Conservation (phyloP, 2,329 filamentous ascomycete species). For the Eurotiales sp. region DNA sequence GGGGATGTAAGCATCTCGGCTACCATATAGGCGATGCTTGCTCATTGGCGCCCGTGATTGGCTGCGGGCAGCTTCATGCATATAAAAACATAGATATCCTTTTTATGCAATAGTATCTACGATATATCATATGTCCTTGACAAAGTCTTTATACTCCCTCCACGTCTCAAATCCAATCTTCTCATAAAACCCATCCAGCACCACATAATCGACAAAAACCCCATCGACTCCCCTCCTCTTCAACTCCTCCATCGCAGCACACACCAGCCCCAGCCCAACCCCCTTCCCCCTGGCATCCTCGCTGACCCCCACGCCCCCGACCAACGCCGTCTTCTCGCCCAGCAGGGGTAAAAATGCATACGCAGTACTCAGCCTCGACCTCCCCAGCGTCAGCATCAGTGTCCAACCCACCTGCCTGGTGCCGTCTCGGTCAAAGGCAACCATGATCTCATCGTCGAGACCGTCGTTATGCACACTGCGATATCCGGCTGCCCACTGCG, state of each 20-base stretch:
- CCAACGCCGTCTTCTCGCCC: conserved; percentile 4
- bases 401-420: conserved; percentile 9
- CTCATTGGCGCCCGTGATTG: background rate
- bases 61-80: too few species aligned
- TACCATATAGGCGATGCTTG: conserved; percentile 8
- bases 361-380: conserved; percentile 1
- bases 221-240: conserved; percentile 7
- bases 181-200: conserved; percentile 6
- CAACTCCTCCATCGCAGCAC: conserved; percentile 11
- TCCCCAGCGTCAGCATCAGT: conserved; percentile 3
- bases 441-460: conserved; percentile 5
- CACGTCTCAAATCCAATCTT: conserved; percentile 8
- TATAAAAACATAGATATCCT: too few species aligned
- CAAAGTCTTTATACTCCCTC: conserved; percentile 4
- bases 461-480: background rate
- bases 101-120: too few species aligned
- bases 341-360: conserved; percentile 10
- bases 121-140: too few species aligned
- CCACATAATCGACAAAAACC: conserved; percentile 9
- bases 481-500: conserved; percentile 4
- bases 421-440: conserved; percentile 6
- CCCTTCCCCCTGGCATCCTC: conserved; percentile 8
- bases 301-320: conserved; percentile 8
- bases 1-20: conserved; percentile 1
- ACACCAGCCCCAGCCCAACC: conserved; percentile 5